Evolutionary conservation across 1,139 yeast genomes (phyloP), one percentile per base, ranked within the genome.

Genomic region (Saccharomyces pastorianus): DNA sequence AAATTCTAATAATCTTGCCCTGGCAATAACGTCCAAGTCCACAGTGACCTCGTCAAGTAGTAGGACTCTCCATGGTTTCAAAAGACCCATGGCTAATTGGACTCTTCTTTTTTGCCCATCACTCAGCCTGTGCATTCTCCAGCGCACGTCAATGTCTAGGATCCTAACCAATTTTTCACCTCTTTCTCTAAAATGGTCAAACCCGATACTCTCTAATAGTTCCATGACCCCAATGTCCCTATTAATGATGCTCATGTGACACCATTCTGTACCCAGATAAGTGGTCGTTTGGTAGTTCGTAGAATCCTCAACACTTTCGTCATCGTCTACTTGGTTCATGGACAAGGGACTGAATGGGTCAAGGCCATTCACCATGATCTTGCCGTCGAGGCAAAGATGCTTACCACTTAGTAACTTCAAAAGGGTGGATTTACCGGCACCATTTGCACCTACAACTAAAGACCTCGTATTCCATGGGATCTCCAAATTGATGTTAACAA

Each of bases 181-280:
- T 63, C 98, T 78, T 31, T 85, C 93, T 0, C 82, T 77, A 65
- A 73, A 88, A 13, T 74, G 74, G 50, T 83, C 84, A 7, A 96
- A 96, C 0, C 99, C 99, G 57, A 93, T 82, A 23, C 95, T 85
- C 20, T 85, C 79, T 48, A 93, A 78, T 58, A 93, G 75, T 48
- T 87, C 80, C 28, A 84, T 78, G 6, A 93, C 97, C 0, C 95
- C 89, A 55, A 93, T 88, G 68, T 93, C 99, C 60, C 96, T 76
- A 64, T 91, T 84, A 2, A 91, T 95, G 50, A 90, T 83, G 23
- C 91, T 88, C 71, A 90, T 93, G 53, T 88, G 82, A 6, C 96
- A 96, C 99, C 99, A 93, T 68, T 93, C 99, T 0, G 98, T 93
- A 3, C 99, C 99, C 50, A 93, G 74, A 68, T 93, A 93, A 0